Conservation (phyloP, 169 alveolate species). For the Cryptosporidium ubiquitum region DNA sequence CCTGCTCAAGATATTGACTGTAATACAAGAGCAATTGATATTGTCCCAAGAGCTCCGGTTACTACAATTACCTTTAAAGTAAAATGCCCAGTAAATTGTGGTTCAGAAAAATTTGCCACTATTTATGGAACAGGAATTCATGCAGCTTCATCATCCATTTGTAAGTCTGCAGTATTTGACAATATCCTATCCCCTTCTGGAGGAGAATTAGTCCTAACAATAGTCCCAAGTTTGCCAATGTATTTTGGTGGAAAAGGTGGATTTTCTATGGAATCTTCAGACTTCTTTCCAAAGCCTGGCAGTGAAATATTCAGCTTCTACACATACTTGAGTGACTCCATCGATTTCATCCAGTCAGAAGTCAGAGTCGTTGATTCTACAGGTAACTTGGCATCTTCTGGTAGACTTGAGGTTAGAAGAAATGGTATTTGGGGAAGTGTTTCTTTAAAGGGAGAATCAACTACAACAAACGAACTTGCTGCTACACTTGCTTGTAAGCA, state of each 20-base stretch:
- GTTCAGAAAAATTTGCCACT: conserved; percentile 79
- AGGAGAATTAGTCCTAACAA: conserved; percentile 86
- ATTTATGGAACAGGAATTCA: conserved; percentile 87
- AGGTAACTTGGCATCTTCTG: conserved; percentile 79
- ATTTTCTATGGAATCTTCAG: conserved; percentile 75
- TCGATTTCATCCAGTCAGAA: conserved; percentile 86
- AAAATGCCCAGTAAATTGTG: conserved; percentile 87
- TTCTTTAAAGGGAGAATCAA: conserved; percentile 44
- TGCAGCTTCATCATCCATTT: conserved; percentile 88
- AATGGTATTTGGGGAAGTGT: conserved; percentile 80
- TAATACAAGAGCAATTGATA: conserved; percentile 84
- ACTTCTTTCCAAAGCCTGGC: conserved; percentile 77
- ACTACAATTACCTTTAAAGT: conserved; percentile 79
- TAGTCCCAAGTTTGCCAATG: conserved; percentile 80
- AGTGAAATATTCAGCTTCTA: conserved; percentile 77
- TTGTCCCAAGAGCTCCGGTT: conserved; percentile 77
- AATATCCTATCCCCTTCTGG: conserved; percentile 88
- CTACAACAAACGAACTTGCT: conserved; percentile 67
- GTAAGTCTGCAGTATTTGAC: conserved; percentile 88
- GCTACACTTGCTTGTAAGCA: conserved; percentile 72
- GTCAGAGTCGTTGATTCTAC: conserved; percentile 89
- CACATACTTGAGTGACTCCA: conserved; percentile 82
- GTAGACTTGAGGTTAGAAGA: conserved; percentile 79
- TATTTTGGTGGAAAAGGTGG: conserved; percentile 79
- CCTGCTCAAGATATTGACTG: conserved; percentile 87